Percentiles rank a stretch among this genome's conserved stretches.
phyloP scores from a whole-genome alignment of 202 grass and related monocot genomes.

The Panicum virgatum region DNA sequence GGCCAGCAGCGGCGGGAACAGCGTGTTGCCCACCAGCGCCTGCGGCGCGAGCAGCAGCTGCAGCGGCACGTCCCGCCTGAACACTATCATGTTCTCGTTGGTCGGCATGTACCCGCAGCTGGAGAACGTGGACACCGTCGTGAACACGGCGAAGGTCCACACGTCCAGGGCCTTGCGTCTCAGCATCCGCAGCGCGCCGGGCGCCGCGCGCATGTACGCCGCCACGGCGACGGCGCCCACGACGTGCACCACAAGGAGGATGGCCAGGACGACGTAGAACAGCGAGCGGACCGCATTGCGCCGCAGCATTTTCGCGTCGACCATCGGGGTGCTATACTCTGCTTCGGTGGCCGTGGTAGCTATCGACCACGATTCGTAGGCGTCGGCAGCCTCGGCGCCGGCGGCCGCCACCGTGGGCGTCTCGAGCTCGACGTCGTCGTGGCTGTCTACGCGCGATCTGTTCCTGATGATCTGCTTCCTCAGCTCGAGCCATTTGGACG shows the following conservation, averaged over 20 bases:
- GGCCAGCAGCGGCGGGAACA: slow-evolving; percentile 53
- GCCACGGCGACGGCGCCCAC: slow-evolving; percentile 27
- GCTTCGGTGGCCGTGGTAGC: not conserved
- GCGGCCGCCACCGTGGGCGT: not conserved
- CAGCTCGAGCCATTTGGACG: slow-evolving; percentile 43
- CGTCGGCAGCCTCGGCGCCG: not conserved
- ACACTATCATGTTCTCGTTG: slow-evolving; percentile 69
- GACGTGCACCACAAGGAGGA: slow-evolving; percentile 42
- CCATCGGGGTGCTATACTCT: not conserved
- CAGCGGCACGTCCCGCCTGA: slow-evolving; percentile 49
- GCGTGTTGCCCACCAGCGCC: slow-evolving; percentile 53
- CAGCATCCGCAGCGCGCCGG: slow-evolving; percentile 40
- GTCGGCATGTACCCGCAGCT: slow-evolving; percentile 62
- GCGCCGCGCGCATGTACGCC: slow-evolving; percentile 33
- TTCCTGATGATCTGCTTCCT: not conserved
- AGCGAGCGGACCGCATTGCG: slow-evolving; percentile 38
- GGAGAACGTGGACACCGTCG: slow-evolving; percentile 62
- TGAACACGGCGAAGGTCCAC: slow-evolving; percentile 62
- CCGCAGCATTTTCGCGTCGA: slow-evolving; percentile 17
- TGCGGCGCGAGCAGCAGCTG: slow-evolving; percentile 62
- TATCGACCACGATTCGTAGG: not conserved
- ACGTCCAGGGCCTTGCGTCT: slow-evolving; percentile 40
- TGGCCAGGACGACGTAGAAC: slow-evolving; percentile 47
- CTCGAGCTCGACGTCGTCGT: slow-evolving; percentile 30
- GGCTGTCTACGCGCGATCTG: slow-evolving; percentile 28